Evolutionary conservation across 1,284 basidiomycete species (phyloP), one percentile per base, ranked within the genome.

Genomic region (Cutaneotrichosporon spelunceum): DNA sequence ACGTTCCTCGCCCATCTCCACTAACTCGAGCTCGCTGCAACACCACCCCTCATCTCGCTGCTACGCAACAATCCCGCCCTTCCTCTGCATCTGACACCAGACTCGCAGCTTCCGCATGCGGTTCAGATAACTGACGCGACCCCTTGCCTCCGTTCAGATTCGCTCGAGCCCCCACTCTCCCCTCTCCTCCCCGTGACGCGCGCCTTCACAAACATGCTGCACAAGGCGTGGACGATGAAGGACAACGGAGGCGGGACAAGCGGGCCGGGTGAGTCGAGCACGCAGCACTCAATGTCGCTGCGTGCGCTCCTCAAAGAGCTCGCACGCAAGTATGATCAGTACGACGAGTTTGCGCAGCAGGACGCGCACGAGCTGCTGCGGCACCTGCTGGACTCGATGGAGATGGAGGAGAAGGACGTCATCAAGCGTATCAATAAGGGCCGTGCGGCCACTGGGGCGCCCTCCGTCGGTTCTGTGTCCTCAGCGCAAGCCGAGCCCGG

Each of bases 341-440:
- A 95, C 73, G 85, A 91, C 53, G 92, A 93, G 59, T 77, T 71
- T 62, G 67, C 64, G 21, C 93, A 97, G 77, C 93, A 97, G 78
- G 93, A 97, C 71, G 92, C 93, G 6, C 93, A 97, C 74, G 93
- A 96, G 79, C 88, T 95, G 67, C 80, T 96, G 50, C 83, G 91
- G 42, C 92, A 93, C 66, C 81, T 96, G 61, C 81, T 96, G 50
- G 93, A 96, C 75, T 89, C 87, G n/a, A 90, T 94, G 83, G 85
- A 91, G 55, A 93, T 94, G 91, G 93, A 97, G 74, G 93, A 97
- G 76, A 81, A 88, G 63, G 93, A 97, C 74, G 89, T 92, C 69
- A 77, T 89, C 60, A 77, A 77, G 65, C 61, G 65, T n/a, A 21
- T 52, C 33, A 6, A 16, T 10, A 23, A 57, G 47, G 34, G 5